These are phyloP conservation scores for Allomyces arbusculus DNA, from an alignment of 192 early-diverging fungal species.

Conservation along the genomic window DNA sequence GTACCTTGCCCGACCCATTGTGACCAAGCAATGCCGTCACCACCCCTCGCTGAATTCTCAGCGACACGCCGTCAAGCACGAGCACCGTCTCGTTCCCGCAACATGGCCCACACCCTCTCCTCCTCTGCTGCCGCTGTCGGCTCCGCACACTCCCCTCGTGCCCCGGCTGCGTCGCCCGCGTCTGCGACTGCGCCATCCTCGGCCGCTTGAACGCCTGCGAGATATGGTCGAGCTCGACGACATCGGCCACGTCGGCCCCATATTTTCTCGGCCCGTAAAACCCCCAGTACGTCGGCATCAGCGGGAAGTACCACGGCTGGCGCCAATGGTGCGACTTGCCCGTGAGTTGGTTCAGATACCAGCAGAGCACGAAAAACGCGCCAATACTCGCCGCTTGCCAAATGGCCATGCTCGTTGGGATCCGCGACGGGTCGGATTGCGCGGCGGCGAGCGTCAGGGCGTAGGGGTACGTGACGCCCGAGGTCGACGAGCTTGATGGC, in stretches of 20 bases:
- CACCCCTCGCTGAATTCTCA: neutral
- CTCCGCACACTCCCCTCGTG: too few species aligned
- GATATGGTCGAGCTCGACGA: too few species aligned
- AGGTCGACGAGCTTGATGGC: neutral
- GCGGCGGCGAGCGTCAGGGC: neutral
- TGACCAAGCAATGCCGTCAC: neutral
- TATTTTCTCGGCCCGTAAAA: neutral
- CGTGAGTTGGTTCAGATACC: neutral
- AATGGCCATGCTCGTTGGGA: too few species aligned
- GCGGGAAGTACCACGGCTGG: neutral
- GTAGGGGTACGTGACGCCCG: neutral
- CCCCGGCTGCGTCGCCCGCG: too few species aligned
- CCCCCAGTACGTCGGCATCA: neutral
- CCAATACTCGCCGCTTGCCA: too few species aligned
- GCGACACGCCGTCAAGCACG: neutral
- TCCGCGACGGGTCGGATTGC: too few species aligned
- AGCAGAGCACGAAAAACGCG: neutral
- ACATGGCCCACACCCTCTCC: too few species aligned
- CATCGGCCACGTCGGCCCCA: too few species aligned
- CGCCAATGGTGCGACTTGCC: neutral
- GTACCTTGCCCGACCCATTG: slow-evolving; percentile 3
- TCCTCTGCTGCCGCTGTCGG: too few species aligned
- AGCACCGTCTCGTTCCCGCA: too few species aligned
- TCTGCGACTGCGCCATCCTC: too few species aligned
- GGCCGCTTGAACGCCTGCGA: too few species aligned